Conservation (phyloP, 2,329 filamentous ascomycete genomes). For the Verticillium longisporum region DNA sequence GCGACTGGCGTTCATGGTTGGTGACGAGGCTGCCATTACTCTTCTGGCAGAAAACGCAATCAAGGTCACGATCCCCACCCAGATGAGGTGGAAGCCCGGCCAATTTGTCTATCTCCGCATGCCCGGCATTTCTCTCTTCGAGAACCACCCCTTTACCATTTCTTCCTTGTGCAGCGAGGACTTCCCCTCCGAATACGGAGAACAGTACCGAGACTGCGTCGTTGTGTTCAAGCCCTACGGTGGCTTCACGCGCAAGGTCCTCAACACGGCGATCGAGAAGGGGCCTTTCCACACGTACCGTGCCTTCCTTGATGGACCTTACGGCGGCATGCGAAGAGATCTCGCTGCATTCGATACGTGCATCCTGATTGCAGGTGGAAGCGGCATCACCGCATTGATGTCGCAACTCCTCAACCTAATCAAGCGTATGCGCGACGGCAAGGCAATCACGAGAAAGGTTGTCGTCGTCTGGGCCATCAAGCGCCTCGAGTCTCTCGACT, state of each 20-base stretch:
- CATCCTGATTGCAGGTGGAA: slow-evolving; percentile 87
- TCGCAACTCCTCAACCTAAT: slow-evolving; percentile 90
- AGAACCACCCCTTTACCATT: slow-evolving; percentile 95
- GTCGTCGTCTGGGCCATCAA: slow-evolving; percentile 94
- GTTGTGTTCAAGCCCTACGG: slow-evolving; percentile 88
- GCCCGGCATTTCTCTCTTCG: slow-evolving; percentile 82
- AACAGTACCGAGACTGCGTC: slow-evolving; percentile 80
- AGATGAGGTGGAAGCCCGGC: slow-evolving; percentile 86
- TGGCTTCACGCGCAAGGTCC: slow-evolving; percentile 80
- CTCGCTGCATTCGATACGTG: slow-evolving; percentile 91
- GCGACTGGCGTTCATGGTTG: slow-evolving; percentile 73
- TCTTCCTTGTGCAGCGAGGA: slow-evolving; percentile 88
- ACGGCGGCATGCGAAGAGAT: slow-evolving; percentile 87
- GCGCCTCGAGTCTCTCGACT: slow-evolving; percentile 87
- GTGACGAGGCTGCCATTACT: slow-evolving; percentile 85
- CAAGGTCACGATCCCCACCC: slow-evolving; percentile 89
- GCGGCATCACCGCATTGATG: slow-evolving; percentile 88
- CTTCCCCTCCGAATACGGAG: slow-evolving; percentile 86
- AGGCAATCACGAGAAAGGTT: slow-evolving; percentile 84
- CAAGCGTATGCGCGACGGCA: slow-evolving; percentile 91
- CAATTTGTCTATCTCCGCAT: slow-evolving; percentile 94
- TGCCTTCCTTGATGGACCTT: slow-evolving; percentile 88
- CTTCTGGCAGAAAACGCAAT: slow-evolving; percentile 90
- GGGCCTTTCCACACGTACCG: slow-evolving; percentile 89
- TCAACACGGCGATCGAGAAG: slow-evolving; percentile 76